Evolutionary conservation across 2,329 filamentous ascomycete species (phyloP), one percentile per base, ranked within the genome.

Genomic region (Calonectria henricotiae): DNA sequence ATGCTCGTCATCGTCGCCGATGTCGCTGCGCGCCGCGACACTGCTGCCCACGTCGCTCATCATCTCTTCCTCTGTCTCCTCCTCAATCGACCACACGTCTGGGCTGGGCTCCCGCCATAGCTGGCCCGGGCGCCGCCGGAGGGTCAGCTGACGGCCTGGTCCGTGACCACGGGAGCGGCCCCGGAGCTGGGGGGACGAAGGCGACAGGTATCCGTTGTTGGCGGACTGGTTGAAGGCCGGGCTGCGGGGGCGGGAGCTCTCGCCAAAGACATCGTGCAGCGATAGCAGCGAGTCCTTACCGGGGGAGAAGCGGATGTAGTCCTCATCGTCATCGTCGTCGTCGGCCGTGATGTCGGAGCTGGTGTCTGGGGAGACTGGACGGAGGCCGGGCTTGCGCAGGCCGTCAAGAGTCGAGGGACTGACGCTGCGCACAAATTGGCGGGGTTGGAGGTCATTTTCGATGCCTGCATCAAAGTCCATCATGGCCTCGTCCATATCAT

Each of bases 71-170:
- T 89, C 88, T 1, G 86, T 86, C 80, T 90, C 88, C 78, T 90
- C 88, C 79, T 89, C 86, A 67, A 90, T 90, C 35, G 86, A 86
- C 85, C 88, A 90, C 4, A 90, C 88, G 64, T 89, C 88, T 0
- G 88, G 88, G 75, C 88, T 90, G 7, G 88, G 88, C 79, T 89
- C 85, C 43, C 88, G 82, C 88, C 88, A 90, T 1, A 88, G 75
- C 58, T 82, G 81, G 20, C 79, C 75, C 9, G 86, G 85, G 49
- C 84, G 82, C 70, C 76, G 82, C 39, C 78, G 80, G 60, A 76
- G 74, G 30, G 80, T 78, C 47, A 76, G 69, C 65, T 76, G 80
- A 69, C 41, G 78, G 49, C 13, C 65, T 69, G 73, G 79, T 74
- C 79, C 80, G 58, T 81, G 78, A 44, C 75, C 73, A 35, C 77